Percentiles rank a stretch among this genome's conserved stretches.
Evolutionary conservation across 2,329 filamentous ascomycete species (phyloP).

Genomic region (Lachnellula hyalina): DNA sequence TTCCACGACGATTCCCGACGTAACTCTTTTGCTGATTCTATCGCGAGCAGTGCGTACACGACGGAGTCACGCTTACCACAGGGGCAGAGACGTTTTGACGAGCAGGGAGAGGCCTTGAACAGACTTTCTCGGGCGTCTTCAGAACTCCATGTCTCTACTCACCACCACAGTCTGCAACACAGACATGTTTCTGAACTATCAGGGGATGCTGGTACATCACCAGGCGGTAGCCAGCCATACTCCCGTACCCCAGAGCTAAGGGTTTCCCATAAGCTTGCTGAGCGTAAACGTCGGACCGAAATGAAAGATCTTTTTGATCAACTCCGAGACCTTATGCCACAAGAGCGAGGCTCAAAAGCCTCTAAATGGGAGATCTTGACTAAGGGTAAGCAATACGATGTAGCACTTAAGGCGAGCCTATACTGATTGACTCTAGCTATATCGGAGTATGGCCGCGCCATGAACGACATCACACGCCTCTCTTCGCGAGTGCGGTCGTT

Average conservation of each 20-base stretch:
- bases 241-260: conserved; percentile 77
- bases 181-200: conserved; percentile 64
- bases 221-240: conserved; percentile 64
- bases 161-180: conserved; percentile 74
- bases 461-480: conserved; percentile 32
- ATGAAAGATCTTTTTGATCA: conserved; percentile 88
- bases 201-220: conserved; percentile 48
- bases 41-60: conserved; percentile 75
- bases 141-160: conserved; percentile 46
- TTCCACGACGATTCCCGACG: conserved; percentile 54
- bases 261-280: conserved; percentile 79
- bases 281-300: conserved; percentile 76
- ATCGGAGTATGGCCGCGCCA: conserved; percentile 44
- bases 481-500: conserved; percentile 4
- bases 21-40: conserved; percentile 71
- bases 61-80: conserved; percentile 66
- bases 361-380: conserved; percentile 88
- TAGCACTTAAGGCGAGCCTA: not conserved
- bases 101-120: conserved; percentile 40
- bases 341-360: conserved; percentile 76
- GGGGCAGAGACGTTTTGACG: conserved; percentile 68
- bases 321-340: conserved; percentile 70
- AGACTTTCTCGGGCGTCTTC: conserved; percentile 43
- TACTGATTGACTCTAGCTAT: conserved; percentile 44
- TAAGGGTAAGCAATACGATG: conserved; percentile 55